Evolutionary conservation across 495 filamentous ascomycete species (phyloP).

Genomic region (Pyrenopolyporus hunteri): DNA sequence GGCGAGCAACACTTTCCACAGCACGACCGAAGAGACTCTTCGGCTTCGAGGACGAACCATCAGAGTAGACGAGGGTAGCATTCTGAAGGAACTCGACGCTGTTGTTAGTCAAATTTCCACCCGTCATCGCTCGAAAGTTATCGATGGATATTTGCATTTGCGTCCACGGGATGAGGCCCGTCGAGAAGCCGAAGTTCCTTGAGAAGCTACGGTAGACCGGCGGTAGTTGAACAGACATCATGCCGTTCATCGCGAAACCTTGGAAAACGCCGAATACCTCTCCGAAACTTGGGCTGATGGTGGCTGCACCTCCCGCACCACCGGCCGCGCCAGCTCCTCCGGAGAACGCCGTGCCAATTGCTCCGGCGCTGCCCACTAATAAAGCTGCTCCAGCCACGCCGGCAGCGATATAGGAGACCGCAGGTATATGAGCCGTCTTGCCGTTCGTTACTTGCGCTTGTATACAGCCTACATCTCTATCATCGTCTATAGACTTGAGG

Average conservation of each 20-base stretch:
- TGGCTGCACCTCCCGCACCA: conserved; percentile 61
- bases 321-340: conserved; percentile 49
- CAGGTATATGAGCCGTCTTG: conserved; percentile 74
- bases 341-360: conserved; percentile 64
- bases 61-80: conserved; percentile 69
- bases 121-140: conserved; percentile 76
- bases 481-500: conserved; percentile 66
- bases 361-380: conserved; percentile 73
- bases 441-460: conserved; percentile 83
- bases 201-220: conserved; percentile 84
- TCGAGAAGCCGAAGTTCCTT: conserved; percentile 93
- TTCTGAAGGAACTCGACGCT: conserved; percentile 78
- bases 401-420: conserved; percentile 82
- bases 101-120: conserved; percentile 82
- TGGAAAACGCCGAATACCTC: conserved; percentile 93
- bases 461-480: conserved; percentile 77
- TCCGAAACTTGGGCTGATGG: conserved; percentile 80
- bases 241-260: conserved; percentile 90
- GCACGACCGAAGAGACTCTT: conserved; percentile 60
- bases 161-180: conserved; percentile 82
- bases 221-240: conserved; percentile 90
- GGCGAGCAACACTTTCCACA: conserved; percentile 53
- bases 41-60: conserved; percentile 52
- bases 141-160: conserved; percentile 84
- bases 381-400: conserved; percentile 88